Conservation (phyloP, 2,329 filamentous ascomycete species). For the Xylaria sp. region DNA sequence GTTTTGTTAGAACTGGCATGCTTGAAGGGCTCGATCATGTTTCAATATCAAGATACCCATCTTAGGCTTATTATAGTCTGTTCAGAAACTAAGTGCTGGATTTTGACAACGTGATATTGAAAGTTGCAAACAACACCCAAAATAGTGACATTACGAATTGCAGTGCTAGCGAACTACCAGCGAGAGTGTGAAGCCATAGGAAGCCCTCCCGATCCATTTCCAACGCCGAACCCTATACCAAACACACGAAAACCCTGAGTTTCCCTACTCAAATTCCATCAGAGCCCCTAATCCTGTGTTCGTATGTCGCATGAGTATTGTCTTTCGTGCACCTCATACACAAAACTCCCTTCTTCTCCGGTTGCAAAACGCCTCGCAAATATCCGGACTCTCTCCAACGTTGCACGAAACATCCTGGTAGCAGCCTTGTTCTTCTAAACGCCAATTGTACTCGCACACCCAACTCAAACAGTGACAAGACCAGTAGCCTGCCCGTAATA, state of each 20-base stretch:
- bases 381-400: constrained; percentile 9
- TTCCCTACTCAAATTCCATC: constrained; percentile 13
- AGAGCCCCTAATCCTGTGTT: constrained; percentile 5
- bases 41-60: constrained; percentile 40
- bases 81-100: background rate
- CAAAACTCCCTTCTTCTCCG: constrained; percentile 17
- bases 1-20: constrained; percentile 28
- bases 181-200: constrained; percentile 4
- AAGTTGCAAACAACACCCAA: constrained; percentile 1
- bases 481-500: constrained; percentile 14
- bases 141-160: constrained; percentile 22
- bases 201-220: constrained; percentile 24
- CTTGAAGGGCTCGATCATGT: constrained; percentile 26
- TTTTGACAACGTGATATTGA: background rate
- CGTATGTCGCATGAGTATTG: constrained; percentile 24
- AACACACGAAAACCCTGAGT: constrained; percentile 17
- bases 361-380: constrained; percentile 31
- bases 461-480: constrained; percentile 24
- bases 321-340: constrained; percentile 28
- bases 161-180: constrained; percentile 22
- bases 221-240: constrained; percentile 32
- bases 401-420: constrained; percentile 19
- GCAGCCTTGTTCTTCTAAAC: constrained; percentile 32
- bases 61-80: constrained; percentile 6
- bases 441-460: constrained; percentile 29